These are phyloP conservation scores for Rhodotorula kratochvilovae DNA, from an alignment of 768 basidiomycete genomes.

Conservation along the genomic window DNA sequence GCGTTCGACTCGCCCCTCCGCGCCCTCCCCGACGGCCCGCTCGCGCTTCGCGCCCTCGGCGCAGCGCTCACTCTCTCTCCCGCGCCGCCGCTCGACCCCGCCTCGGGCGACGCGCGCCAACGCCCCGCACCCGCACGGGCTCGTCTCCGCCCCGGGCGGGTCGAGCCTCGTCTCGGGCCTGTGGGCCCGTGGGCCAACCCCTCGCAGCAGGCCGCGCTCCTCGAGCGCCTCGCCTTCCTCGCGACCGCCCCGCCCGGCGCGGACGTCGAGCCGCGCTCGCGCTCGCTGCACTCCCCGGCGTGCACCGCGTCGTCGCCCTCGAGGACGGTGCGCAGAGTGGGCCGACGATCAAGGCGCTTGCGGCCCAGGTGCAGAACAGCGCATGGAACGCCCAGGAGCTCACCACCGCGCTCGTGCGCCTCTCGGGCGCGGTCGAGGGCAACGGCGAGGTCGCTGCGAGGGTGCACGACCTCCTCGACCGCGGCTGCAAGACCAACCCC, in stretches of 20 bases:
- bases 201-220: slow-evolving; percentile 74
- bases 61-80: slow-evolving; percentile 79
- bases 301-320: slow-evolving; percentile 70
- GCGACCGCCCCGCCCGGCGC: slow-evolving; percentile 9
- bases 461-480: slow-evolving; percentile 87
- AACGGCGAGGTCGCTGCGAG: slow-evolving; percentile 56
- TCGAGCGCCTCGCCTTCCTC: slow-evolving; percentile 81
- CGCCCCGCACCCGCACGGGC: slow-evolving; percentile 17
- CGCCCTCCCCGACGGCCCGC: slow-evolving; percentile 79
- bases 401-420: slow-evolving; percentile 77
- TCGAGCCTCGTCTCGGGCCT: slow-evolving; percentile 51
- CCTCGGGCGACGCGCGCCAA: slow-evolving; percentile 1
- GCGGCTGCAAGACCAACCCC: slow-evolving; percentile 85
- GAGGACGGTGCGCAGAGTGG: slow-evolving; percentile 80
- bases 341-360: slow-evolving; percentile 85
- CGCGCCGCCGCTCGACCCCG: slow-evolving; percentile 39
- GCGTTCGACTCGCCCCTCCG: slow-evolving; percentile 68
- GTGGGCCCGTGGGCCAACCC: slow-evolving; percentile 83
- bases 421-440: slow-evolving; percentile 56
- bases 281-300: slow-evolving; percentile 77
- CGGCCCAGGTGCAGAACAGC: slow-evolving; percentile 81
- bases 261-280: slow-evolving; percentile 55
- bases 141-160: slow-evolving; percentile 46
- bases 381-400: slow-evolving; percentile 93
- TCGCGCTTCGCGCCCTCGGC: slow-evolving; percentile 73